These are phyloP conservation scores for Alnus glutinosa DNA, from an alignment of 306 rosid genomes.

Conservation along the genomic window DNA sequence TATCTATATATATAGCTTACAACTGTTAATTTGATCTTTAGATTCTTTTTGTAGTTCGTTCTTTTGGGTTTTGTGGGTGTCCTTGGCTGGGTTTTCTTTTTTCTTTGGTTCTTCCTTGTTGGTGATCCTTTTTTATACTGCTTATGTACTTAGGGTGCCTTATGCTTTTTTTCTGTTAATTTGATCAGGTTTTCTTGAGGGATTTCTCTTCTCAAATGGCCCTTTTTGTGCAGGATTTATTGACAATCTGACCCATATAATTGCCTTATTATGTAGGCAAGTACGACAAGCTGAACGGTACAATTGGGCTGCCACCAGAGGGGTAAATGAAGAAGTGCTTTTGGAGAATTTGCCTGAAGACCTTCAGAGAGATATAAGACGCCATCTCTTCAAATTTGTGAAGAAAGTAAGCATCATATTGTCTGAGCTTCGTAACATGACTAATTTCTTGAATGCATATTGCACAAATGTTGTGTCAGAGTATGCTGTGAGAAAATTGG, in stretches of 20 bases:
- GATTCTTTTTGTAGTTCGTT: too few species aligned
- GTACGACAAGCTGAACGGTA: constrained; percentile 76
- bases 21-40: neutral
- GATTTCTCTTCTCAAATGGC: neutral
- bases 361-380: constrained; percentile 76
- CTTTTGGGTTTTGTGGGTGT: too few species aligned
- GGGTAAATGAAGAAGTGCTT: constrained; percentile 82
- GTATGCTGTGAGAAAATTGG: too few species aligned
- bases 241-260: constrained; percentile 11
- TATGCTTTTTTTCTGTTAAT: neutral
- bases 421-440: neutral
- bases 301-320: constrained; percentile 89
- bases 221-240: neutral
- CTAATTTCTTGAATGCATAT: constrained; percentile 14
- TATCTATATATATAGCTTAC: neutral
- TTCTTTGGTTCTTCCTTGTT: too few species aligned
- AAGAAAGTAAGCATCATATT: constrained; percentile 48
- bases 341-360: constrained; percentile 83
- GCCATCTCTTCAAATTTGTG: constrained; percentile 66
- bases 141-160: too few species aligned
- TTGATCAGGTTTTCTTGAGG: neutral
- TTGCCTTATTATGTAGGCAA: constrained; percentile 49
- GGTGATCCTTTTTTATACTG: too few species aligned
- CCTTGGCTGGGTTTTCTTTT: too few species aligned
- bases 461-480: neutral